A percentile compares a stretch with the other conserved stretches of the same genome.
These are phyloP conservation scores for Leucosporidium scottii DNA, from an alignment of 768 basidiomycete genomes.

Conservation along the genomic window DNA sequence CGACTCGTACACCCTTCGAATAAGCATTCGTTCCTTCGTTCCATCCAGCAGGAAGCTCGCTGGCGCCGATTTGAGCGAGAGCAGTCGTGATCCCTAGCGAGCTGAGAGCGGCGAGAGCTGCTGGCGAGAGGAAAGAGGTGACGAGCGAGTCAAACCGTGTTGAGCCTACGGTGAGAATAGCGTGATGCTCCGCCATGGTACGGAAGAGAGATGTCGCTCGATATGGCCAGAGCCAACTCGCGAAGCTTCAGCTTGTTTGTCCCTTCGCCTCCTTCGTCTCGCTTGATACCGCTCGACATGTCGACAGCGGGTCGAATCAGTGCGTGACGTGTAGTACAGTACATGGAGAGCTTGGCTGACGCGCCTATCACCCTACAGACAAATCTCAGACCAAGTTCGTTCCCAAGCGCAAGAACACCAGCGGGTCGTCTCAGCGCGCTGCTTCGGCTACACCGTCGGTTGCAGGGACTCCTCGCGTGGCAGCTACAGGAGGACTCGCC, in stretches of 20 bases:
- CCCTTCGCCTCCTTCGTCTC: no score
- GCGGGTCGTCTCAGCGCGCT: not conserved
- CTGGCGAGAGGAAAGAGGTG: conserved; percentile 9
- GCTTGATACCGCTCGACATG: conserved; percentile 6
- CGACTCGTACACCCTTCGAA: conserved; percentile 49
- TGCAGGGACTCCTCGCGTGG: not conserved
- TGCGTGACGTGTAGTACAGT: not conserved
- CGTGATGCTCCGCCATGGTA: not conserved
- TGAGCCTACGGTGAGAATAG: conserved; percentile 34
- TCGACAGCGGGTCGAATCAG: conserved; percentile 16
- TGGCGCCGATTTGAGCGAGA: conserved; percentile 30
- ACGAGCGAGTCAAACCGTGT: conserved; percentile 33
- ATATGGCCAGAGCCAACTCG: no score
- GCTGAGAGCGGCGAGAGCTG: conserved; percentile 20
- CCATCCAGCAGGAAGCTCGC: conserved; percentile 3
- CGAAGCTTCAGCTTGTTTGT: no score
- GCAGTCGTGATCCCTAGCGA: conserved; percentile 2
- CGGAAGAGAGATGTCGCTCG: not conserved
- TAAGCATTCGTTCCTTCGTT: not conserved
- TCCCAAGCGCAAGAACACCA: conserved; percentile 14
- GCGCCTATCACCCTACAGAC: conserved; percentile 4
- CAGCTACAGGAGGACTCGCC: not conserved
- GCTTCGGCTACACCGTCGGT: not conserved
- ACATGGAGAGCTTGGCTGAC: not conserved
- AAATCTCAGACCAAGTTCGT: conserved; percentile 16